phyloP scores from a whole-genome alignment of 2,329 filamentous ascomycete species.

The Cytospora piceicola region DNA sequence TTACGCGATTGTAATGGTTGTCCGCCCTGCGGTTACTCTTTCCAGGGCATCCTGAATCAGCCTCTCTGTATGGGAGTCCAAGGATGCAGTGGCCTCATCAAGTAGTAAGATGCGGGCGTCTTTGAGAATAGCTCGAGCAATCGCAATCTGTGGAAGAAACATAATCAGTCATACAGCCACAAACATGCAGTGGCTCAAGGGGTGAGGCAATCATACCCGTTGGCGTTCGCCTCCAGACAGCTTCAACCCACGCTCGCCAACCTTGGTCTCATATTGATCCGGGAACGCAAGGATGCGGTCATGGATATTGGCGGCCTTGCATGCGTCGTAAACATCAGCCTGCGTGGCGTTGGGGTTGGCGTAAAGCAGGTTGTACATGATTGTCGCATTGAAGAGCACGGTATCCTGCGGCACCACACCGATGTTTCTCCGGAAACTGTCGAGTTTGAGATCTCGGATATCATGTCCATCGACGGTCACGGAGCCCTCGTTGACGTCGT shows the following conservation, averaged over 20 bases:
- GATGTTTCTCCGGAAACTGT: conserved; percentile 82
- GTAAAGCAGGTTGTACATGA: conserved; percentile 95
- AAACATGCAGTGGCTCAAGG: background rate
- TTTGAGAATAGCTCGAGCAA: conserved; percentile 91
- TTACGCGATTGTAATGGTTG: conserved; percentile 57
- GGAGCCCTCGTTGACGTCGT: conserved; percentile 51
- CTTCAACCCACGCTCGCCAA: conserved; percentile 85
- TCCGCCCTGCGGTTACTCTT: conserved; percentile 45
- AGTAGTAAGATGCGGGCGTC: conserved; percentile 89
- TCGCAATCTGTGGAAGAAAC: conserved; percentile 59
- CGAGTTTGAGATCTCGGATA: conserved; percentile 80
- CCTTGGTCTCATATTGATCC: conserved; percentile 85
- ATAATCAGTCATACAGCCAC: background rate
- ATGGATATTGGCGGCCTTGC: conserved; percentile 85
- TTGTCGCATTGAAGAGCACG: conserved; percentile 87
- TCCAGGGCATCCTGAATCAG: conserved; percentile 72
- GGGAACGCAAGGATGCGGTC: conserved; percentile 90
- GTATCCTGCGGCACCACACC: conserved; percentile 97
- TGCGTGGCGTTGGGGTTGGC: conserved; percentile 81
- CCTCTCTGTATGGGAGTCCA: conserved; percentile 91
- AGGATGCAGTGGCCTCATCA: conserved; percentile 88
- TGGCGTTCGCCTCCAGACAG: conserved; percentile 93
- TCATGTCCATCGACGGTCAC: conserved; percentile 58
- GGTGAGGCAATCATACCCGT: conserved; percentile 51
- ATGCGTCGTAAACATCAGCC: conserved; percentile 80